Conservation (phyloP, 208 protist genomes). For the Herpetomonas samuelpessoai region DNA sequence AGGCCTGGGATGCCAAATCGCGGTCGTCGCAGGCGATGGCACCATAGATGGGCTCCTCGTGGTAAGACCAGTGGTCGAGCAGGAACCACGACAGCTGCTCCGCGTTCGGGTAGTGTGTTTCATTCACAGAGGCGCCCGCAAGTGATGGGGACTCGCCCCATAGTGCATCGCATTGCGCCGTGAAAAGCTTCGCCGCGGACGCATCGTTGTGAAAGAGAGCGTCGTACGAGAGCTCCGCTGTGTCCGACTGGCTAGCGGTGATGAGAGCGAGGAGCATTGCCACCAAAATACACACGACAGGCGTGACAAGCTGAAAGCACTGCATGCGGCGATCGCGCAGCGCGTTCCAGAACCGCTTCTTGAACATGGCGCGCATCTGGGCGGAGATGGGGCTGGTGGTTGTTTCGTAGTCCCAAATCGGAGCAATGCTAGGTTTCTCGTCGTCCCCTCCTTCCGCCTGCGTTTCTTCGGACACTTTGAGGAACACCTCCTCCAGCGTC, state of each 20-base stretch:
- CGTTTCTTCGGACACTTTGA: slow-evolving; percentile 17
- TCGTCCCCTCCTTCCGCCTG: slow-evolving; percentile 8
- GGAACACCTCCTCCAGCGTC: slow-evolving; percentile 60
- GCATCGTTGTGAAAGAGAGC: neutral
- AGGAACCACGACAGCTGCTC: slow-evolving; percentile 49
- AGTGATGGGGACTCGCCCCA: neutral
- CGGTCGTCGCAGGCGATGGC: slow-evolving; percentile 18
- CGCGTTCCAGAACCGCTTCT: slow-evolving; percentile 32
- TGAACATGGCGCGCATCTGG: slow-evolving; percentile 25
- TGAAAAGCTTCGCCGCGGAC: neutral
- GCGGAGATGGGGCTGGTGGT: neutral
- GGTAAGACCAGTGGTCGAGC: slow-evolving; percentile 25
- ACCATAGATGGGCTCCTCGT: slow-evolving; percentile 7
- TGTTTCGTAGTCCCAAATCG: neutral
- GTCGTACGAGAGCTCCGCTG: neutral
- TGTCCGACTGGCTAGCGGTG: neutral
- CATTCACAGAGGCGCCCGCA: neutral
- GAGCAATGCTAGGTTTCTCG: neutral
- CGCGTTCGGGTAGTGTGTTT: slow-evolving; percentile 8
- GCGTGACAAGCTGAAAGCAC: slow-evolving; percentile 36
- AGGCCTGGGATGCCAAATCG: neutral
- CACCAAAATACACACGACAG: slow-evolving; percentile 34
- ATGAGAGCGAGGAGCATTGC: slow-evolving; percentile 37
- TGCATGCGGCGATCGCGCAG: slow-evolving; percentile 28
- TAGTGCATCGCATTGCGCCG: slow-evolving; percentile 3